These are phyloP conservation scores for Picocystis sp. DNA, from an alignment of 163 green algal species.

Conservation along the genomic window DNA sequence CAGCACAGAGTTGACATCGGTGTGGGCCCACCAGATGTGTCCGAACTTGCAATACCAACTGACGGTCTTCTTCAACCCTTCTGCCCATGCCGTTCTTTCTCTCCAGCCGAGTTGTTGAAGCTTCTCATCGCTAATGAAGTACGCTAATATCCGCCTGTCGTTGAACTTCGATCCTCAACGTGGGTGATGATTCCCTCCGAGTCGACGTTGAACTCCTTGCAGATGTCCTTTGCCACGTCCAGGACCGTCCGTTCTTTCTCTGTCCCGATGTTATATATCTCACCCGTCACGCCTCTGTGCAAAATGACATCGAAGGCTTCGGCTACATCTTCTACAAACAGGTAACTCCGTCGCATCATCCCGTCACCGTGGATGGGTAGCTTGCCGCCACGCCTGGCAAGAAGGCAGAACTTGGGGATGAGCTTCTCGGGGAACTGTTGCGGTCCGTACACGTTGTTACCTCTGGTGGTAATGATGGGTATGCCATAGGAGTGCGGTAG, in stretches of 20 bases:
- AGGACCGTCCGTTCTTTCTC: constrained; percentile 73
- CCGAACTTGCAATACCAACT: constrained; percentile 55
- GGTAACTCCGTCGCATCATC: constrained; percentile 37
- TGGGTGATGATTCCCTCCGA: not conserved
- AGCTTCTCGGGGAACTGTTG: constrained; percentile 84
- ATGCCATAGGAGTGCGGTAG: constrained; percentile 87
- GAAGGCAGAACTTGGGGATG: constrained; percentile 75
- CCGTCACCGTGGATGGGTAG: constrained; percentile 68
- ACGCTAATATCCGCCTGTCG: constrained; percentile 71
- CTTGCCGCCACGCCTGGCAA: constrained; percentile 44
- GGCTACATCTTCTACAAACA: constrained; percentile 88
- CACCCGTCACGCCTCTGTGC: constrained; percentile 35
- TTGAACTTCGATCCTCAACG: constrained; percentile 88
- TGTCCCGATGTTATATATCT: constrained; percentile 95
- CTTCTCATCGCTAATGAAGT: constrained; percentile 85
- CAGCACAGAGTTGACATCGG: too few relatives aligned
- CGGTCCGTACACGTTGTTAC: constrained; percentile 98
- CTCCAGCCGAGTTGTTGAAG: constrained; percentile 70
- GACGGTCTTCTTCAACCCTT: constrained; percentile 69
- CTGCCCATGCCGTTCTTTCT: constrained; percentile 62
- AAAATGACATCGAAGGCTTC: constrained; percentile 73
- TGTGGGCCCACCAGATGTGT: not conserved
- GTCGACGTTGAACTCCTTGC: constrained; percentile 28
- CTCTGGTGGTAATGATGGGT: constrained; percentile 86
- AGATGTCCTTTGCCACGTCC: constrained; percentile 64